phyloP scores from a whole-genome alignment of 2,329 filamentous ascomycete genomes.

The Trichoderma gracile region DNA sequence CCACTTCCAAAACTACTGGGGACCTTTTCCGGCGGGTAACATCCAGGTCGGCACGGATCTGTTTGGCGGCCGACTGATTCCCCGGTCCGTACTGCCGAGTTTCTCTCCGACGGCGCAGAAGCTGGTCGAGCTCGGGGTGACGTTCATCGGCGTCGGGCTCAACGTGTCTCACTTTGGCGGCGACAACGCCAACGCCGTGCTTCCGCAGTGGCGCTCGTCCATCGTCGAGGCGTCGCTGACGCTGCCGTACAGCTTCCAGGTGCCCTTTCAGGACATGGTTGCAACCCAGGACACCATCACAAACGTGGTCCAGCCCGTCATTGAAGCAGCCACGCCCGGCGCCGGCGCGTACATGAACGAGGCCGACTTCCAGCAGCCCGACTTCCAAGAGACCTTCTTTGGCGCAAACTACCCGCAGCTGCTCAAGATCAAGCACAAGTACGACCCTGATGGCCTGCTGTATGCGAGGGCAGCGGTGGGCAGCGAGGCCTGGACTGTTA shows the following conservation, averaged over 20 bases:
- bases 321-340: constrained; percentile 39
- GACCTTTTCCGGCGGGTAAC: constrained; percentile 44
- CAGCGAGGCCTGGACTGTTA: constrained; percentile 50
- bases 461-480: constrained; percentile 53
- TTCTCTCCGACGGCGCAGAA: constrained; percentile 31
- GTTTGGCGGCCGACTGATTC: constrained; percentile 47
- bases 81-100: constrained; percentile 37
- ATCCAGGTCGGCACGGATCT: constrained; percentile 35
- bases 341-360: constrained; percentile 54
- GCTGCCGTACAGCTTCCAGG: constrained; percentile 35
- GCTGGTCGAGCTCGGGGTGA: constrained; percentile 35
- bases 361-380: constrained; percentile 49
- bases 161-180: constrained; percentile 15
- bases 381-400: constrained; percentile 50
- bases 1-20: constrained; percentile 33
- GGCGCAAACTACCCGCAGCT: constrained; percentile 48
- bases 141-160: constrained; percentile 30
- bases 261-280: constrained; percentile 35
- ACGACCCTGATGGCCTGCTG: constrained; percentile 50
- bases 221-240: constrained; percentile 37
- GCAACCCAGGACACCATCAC: constrained; percentile 37
- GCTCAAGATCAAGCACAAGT: constrained; percentile 48
- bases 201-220: constrained; percentile 45
- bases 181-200: constrained; percentile 39
- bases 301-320: constrained; percentile 32